Conservation (phyloP, 768 basidiomycete genomes). For the Terana coerulea region DNA sequence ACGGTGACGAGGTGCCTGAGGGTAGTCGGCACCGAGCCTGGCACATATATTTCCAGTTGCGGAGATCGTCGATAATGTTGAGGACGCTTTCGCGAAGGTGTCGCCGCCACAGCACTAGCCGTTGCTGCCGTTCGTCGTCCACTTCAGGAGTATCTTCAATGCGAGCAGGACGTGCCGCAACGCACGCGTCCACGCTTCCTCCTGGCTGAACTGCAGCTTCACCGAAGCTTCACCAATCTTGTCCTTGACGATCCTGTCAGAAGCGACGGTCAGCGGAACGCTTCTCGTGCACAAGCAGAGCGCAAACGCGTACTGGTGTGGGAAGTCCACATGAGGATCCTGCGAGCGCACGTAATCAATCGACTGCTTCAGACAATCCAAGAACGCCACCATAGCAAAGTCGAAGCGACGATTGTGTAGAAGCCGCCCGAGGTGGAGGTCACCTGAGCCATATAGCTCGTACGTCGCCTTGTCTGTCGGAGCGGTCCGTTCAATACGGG, state of each 20-base stretch:
- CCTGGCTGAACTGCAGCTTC: conserved; percentile 91
- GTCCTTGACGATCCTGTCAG: conserved; percentile 78
- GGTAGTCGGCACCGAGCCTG: too few species aligned
- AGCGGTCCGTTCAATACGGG: conserved; percentile 78
- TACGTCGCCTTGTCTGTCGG: conserved; percentile 77
- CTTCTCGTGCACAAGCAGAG: neutral
- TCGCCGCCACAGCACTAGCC: too few species aligned
- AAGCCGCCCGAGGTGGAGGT: conserved; percentile 81
- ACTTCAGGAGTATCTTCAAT: conserved; percentile 83
- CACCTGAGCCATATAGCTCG: conserved; percentile 94
- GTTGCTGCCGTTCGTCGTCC: conserved; percentile 76
- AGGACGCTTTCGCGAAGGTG: too few species aligned
- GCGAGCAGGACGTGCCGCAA: conserved; percentile 88
- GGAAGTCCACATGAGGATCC: conserved; percentile 71
- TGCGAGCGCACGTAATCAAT: conserved; percentile 81
- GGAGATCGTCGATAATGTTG: too few species aligned
- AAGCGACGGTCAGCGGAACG: neutral
- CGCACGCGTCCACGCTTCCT: conserved; percentile 94
- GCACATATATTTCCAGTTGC: too few species aligned
- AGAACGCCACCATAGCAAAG: conserved; percentile 91
- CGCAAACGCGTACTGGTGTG: conserved; percentile 69
- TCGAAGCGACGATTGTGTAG: conserved; percentile 96
- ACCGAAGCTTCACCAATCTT: conserved; percentile 95
- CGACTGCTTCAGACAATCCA: conserved; percentile 91
- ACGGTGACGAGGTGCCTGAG: too few species aligned